phyloP scores from a whole-genome alignment of 441 rosid species.

The Populus trichocarpa region DNA sequence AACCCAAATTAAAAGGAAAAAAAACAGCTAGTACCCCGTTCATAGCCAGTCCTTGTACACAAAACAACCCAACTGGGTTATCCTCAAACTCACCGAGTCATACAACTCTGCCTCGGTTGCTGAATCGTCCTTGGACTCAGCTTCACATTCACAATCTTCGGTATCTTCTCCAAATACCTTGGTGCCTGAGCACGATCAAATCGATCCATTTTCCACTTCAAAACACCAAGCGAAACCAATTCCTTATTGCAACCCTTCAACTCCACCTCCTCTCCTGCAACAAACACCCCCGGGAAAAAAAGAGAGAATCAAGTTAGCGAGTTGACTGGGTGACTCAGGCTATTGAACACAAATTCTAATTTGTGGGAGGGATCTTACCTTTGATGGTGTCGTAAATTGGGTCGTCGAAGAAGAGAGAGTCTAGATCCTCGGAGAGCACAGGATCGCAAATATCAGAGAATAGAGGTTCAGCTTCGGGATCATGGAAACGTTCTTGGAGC shows the following conservation, averaged over 20 bases:
- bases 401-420: conserved; percentile 24
- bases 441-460: conserved; percentile 14
- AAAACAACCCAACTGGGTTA: neutral
- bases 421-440: conserved; percentile 22
- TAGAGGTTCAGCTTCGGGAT: conserved; percentile 31
- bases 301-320: neutral
- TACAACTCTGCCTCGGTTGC: conserved; percentile 46
- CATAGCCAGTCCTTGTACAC: neutral
- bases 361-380: neutral
- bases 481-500: conserved; percentile 55
- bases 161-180: conserved; percentile 39
- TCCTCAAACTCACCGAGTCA: conserved; percentile 1
- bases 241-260: conserved; percentile 16
- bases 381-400: conserved; percentile 2
- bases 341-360: neutral
- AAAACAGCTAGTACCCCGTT: neutral
- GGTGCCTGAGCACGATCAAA: conserved; percentile 23
- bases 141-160: conserved; percentile 48
- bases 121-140: conserved; percentile 62
- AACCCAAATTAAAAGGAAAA: neutral
- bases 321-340: neutral
- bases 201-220: conserved; percentile 39
- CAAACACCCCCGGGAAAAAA: neutral
- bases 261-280: conserved; percentile 18
- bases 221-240: conserved; percentile 30